Percentiles rank a stretch among this genome's conserved stretches.
phyloP scores from a whole-genome alignment of 2,329 filamentous ascomycete species.

The Pezicula rhizophila region DNA sequence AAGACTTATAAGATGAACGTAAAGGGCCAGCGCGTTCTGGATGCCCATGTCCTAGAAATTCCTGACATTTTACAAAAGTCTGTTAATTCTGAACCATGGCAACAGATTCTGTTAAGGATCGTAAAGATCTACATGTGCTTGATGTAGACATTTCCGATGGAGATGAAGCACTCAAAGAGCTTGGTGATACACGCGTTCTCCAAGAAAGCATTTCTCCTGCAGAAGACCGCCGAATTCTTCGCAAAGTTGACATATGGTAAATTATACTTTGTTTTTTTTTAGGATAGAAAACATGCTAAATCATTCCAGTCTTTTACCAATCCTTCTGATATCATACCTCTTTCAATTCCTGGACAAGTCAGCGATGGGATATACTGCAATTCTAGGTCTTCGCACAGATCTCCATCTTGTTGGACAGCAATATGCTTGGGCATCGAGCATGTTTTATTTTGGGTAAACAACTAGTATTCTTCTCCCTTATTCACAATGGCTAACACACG shows the following conservation, averaged over 20 bases:
- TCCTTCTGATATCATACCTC: conserved; percentile 1
- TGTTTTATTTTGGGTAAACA: conserved; percentile 3
- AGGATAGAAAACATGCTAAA: not conserved
- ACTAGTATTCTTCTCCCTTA: too few relatives aligned
- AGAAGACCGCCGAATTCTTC: conserved; percentile 3
- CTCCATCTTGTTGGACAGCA: conserved; percentile 22
- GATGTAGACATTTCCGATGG: not conserved
- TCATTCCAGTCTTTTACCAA: conserved; percentile 3
- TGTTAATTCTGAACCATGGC: not conserved
- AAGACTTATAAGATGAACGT: too few relatives aligned
- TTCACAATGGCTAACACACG: too few relatives aligned
- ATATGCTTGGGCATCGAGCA: conserved; percentile 1
- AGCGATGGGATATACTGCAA: not conserved
- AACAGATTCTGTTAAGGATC: not conserved
- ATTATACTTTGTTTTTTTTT: not conserved
- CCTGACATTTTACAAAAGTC: not conserved
- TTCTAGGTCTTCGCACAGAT: conserved; percentile 12
- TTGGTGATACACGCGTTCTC: not conserved
- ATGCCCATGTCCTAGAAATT: too few relatives aligned
- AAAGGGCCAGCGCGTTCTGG: too few relatives aligned
- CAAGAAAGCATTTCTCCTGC: not conserved
- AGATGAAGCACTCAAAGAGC: not conserved
- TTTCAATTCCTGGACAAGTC: conserved; percentile 3
- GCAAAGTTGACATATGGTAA: conserved; percentile 4
- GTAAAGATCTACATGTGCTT: not conserved